Base-by-base conservation (phyloP, 148 eudicot genomes). In the Heliosperma pusillum region DNA sequence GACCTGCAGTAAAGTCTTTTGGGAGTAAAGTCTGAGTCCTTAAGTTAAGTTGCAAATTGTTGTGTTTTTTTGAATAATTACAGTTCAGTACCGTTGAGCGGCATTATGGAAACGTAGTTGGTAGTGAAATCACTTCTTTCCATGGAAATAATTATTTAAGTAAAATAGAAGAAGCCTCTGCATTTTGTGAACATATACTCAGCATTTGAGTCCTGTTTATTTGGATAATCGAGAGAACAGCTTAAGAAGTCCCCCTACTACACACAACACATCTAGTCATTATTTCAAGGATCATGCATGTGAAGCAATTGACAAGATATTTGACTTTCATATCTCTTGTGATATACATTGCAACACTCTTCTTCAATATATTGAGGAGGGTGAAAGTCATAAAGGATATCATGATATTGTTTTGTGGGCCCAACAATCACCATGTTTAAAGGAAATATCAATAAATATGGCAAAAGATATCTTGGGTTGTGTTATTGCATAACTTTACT, bases 381-480 rank as follows among this genome's bases (percentile, higher is more conserved):
- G 86, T 78, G 91, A 90, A 61, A 78, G 53, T 74, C 78, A 84
- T 76, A 55, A 80, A 44, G 92, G 91, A 82, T 90, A 90, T 86
- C 97, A 90, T 74, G 96, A 92, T 73, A 79, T 95, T 50, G 74
- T 90, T 78, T 87, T 90, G 61, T 95, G 98, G 92, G 78, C 78
- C 77, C 89, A 89, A 72, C 87, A 75, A 76, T 74, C 77, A 61
- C 85, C 87, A 68, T 55, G 44, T 58, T 79, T 83, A 65, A 71
- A 61, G 42, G 80, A 69, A 50, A 40, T 70, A 58, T 87, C 97
- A 50, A 70, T 79, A 82, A 44, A 47, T 78, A 81, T 83, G 72
- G 87, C 90, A 6, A 82, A 75, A 75, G 98, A 95, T 82, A 88
- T 95, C 8, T 95, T 87, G 76, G 98, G 98, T 40, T 95, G 98